Evolutionary conservation across 1,284 basidiomycete genomes (phyloP), one percentile per base, ranked within the genome.

Genomic region (Pseudozyma tsukubaensis): DNA sequence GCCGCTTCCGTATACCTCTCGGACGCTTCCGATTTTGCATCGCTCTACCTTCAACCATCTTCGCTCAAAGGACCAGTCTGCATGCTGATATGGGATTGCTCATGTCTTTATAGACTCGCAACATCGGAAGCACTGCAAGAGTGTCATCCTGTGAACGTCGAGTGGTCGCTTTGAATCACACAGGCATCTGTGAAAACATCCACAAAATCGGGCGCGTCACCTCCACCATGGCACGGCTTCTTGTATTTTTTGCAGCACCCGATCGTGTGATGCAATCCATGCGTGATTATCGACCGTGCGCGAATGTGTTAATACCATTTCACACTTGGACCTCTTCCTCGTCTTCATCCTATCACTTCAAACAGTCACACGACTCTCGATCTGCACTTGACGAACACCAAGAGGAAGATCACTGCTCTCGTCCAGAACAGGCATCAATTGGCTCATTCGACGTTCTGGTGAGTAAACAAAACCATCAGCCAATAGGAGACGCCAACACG

Each of bases 221-320:
- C 42, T 37, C 36, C 36, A 37, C 36, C 14, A 37, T 37, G 36
- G 36, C n/a, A n/a, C n/a, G n/a, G n/a, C n/a, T n/a, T n/a, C n/a
- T n/a, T 37, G 14, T 8, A 8, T 14, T 37, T 8, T 37, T 14
- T 14, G 36, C 36, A 37, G 14, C 36, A 21, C 58, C 58, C 58
- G 58, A 60, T 60, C 58, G 58, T 47, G 58, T 60, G 50, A 53
- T 60, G 50, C 58, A 50, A 60, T 60, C 53, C 44, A 34, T n/a
- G 18, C 36, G 13, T 8, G 8, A 48, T 10, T 37, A 18, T 16
- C 16, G 24, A 34, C 39, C 32, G 59, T 43, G 59, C 59, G 48
- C 51, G 37, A 53, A 13, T 39, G 37, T 39, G 4, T 9, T 9
- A 37, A 14, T 39, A n/a, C 3, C 37, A 13, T 39, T 39, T 39